phyloP scores from a whole-genome alignment of 495 filamentous ascomycete genomes.

The Tuber aestivum region DNA sequence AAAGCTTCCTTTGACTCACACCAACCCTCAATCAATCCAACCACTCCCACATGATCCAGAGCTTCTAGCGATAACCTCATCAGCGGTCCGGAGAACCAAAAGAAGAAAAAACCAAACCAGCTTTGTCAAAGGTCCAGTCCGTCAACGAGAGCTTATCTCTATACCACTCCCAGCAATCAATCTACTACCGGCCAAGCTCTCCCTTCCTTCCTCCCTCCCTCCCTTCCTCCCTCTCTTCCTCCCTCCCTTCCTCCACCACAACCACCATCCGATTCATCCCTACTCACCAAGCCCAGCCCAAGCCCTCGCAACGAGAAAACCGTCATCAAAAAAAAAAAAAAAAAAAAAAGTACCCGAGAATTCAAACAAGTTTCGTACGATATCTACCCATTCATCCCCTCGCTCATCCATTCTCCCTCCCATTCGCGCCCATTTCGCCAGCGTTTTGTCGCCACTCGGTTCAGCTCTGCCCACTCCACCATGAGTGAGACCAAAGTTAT shows the following conservation, averaged over 20 bases:
- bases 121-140: neutral
- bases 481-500: neutral
- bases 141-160: neutral
- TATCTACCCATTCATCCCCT: neutral
- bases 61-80: neutral
- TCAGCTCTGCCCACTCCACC: neutral
- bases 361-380: neutral
- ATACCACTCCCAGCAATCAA: neutral
- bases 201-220: neutral
- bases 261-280: neutral
- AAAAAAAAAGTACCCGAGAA: neutral
- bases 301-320: neutral
- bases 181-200: neutral
- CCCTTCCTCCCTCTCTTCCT: neutral
- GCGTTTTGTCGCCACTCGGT: neutral
- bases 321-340: neutral
- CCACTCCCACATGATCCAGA: neutral
- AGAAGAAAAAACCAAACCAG: neutral
- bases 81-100: neutral
- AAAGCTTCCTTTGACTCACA: neutral
- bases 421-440: neutral
- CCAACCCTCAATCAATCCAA: neutral
- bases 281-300: neutral
- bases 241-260: neutral
- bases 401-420: neutral